phyloP scores from a whole-genome alignment of 495 filamentous ascomycete species.

The Hypoxylon perforatum region DNA sequence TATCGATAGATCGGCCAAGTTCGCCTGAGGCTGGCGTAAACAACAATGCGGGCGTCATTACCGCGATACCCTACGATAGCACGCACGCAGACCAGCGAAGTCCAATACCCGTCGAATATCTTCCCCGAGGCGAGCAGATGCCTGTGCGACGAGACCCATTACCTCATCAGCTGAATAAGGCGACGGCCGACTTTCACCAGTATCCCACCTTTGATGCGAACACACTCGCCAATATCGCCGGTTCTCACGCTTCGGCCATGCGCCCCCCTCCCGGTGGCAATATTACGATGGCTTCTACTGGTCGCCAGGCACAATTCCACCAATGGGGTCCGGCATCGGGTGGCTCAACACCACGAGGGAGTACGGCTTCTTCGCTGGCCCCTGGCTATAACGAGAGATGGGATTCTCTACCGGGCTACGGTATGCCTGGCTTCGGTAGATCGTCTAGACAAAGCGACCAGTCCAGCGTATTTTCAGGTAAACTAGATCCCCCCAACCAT shows the following conservation, averaged over 20 bases:
- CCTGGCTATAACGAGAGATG: slow-evolving; percentile 65
- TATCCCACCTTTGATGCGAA: slow-evolving; percentile 79
- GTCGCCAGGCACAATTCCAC: slow-evolving; percentile 76
- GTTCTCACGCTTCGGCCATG: slow-evolving; percentile 71
- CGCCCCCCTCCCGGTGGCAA: slow-evolving; percentile 77
- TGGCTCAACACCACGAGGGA: slow-evolving; percentile 58
- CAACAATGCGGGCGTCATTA: slow-evolving; percentile 85
- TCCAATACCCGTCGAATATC: slow-evolving; percentile 79
- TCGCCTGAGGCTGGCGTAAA: slow-evolving; percentile 66
- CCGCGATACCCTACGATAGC: slow-evolving; percentile 88
- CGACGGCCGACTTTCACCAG: slow-evolving; percentile 85
- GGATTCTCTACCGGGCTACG: slow-evolving; percentile 71
- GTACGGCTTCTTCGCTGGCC: slow-evolving; percentile 59
- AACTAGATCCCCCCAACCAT: slow-evolving; percentile 77
- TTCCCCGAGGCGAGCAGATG: slow-evolving; percentile 75
- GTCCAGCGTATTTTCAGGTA: slow-evolving; percentile 70
- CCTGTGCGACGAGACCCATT: slow-evolving; percentile 73
- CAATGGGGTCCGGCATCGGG: slow-evolving; percentile 70
- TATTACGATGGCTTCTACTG: slow-evolving; percentile 75
- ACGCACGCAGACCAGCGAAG: slow-evolving; percentile 72
- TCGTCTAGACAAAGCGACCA: slow-evolving; percentile 56
- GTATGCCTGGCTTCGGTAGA: slow-evolving; percentile 44
- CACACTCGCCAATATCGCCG: slow-evolving; percentile 56
- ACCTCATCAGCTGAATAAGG: slow-evolving; percentile 84
- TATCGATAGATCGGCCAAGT: slow-evolving; percentile 73